Conservation (phyloP, 75 land plant species). For the Picea sitchensis region DNA sequence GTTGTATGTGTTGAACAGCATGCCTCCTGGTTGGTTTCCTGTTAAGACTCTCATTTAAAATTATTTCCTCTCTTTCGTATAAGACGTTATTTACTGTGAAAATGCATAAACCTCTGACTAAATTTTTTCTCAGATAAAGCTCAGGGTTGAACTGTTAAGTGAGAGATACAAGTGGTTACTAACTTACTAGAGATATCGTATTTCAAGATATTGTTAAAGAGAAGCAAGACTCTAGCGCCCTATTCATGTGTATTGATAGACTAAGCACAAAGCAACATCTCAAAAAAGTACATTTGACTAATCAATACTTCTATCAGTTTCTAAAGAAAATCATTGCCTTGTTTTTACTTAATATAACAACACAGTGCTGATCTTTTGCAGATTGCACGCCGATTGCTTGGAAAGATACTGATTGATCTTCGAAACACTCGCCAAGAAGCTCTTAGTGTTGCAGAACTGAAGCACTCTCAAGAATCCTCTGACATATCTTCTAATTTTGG, state of each 20-base stretch:
- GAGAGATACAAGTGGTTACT: neutral
- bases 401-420: slow-evolving; percentile 94
- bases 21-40: neutral
- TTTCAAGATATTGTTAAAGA: neutral
- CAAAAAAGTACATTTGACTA: too few relatives aligned
- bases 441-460: slow-evolving; percentile 82
- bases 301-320: too few relatives aligned
- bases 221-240: too few relatives aligned
- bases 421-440: slow-evolving; percentile 96
- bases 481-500: slow-evolving; percentile 13
- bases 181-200: neutral
- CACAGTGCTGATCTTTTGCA: slow-evolving; percentile 20
- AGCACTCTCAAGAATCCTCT: slow-evolving; percentile 41
- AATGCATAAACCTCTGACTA: neutral
- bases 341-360: too few relatives aligned
- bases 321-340: too few relatives aligned
- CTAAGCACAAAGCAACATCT: too few relatives aligned
- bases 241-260: too few relatives aligned
- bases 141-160: neutral
- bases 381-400: slow-evolving; percentile 95
- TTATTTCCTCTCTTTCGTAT: neutral
- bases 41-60: neutral
- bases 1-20: neutral
- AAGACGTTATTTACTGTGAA: neutral
- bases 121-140: neutral